Evolutionary conservation across 1,284 basidiomycete genomes (phyloP), one percentile per base, ranked within the genome.

Genomic region (Volvariella surrecta): DNA sequence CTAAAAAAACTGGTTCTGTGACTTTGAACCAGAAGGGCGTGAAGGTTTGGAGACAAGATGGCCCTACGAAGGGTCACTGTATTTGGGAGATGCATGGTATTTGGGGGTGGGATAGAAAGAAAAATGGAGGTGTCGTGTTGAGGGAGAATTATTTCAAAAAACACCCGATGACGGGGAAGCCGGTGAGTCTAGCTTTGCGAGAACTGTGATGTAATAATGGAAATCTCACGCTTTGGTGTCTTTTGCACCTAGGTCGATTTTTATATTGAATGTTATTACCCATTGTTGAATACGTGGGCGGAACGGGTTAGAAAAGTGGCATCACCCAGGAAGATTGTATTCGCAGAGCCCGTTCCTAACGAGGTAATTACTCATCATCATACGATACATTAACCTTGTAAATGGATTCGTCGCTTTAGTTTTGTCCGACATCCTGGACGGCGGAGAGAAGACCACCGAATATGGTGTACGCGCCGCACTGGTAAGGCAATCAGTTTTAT

Each of bases 41-140:
- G 24, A 77, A 71, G 37, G 87, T 72, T 1, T 92, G 85, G 92
- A 70, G 67, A 37, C 58, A 59, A 1, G 77, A 86, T 52, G 87
- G 87, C 0, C 83, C 82, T 13, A 83, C 83, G 0, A 51, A 63
- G 35, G 86, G 82, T 11, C 58, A 70, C 47, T 97, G 93, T 56
- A 54, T 93, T 0, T 97, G 92, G 93, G 81, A 89, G 54, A 75
- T 83, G 64, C 93, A 97, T 53, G 91, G 89, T 10, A 89, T 97
- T 0, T 99, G 95, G 95, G 77, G 81, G 1, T 98, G 88, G 86
- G 84, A 92, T 54, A 68, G 64, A 8, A 66, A 69, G 18, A 86
- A 82, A 52, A 61, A 80, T 6, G 69, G 78, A 45, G 81, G 83
- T 0, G 79, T 95, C 1, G 80, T 89, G 0, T 65, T 98, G 37